phyloP scores from a whole-genome alignment of 106 monocot species.

The Narthecium ossifragum region DNA sequence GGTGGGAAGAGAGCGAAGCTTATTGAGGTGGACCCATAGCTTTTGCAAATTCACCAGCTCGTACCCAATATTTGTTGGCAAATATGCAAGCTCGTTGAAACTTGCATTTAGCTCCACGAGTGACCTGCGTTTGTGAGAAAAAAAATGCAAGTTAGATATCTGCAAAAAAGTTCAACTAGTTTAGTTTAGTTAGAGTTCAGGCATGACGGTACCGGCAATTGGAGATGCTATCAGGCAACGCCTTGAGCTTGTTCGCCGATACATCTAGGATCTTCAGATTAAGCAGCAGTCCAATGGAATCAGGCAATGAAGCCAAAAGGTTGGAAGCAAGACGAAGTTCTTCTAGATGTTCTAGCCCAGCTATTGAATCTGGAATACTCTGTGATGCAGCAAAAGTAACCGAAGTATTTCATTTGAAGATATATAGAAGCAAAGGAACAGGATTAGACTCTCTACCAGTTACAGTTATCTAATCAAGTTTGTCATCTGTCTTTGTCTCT shows the following conservation, averaged over 20 bases:
- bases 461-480: neutral
- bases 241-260: constrained; percentile 82
- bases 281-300: constrained; percentile 76
- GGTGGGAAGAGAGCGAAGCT: constrained; percentile 79
- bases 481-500: neutral
- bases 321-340: constrained; percentile 74
- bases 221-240: constrained; percentile 82
- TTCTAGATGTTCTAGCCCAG: constrained; percentile 61
- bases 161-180: neutral
- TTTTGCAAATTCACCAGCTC: constrained; percentile 64
- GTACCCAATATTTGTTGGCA: constrained; percentile 87
- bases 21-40: constrained; percentile 70
- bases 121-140: constrained; percentile 35
- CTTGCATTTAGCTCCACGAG: constrained; percentile 88
- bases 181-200: constrained; percentile 14
- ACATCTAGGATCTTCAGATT: constrained; percentile 82
- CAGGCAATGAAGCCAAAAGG: constrained; percentile 59
- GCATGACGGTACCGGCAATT: constrained; percentile 57
- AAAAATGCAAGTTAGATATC: neutral
- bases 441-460: neutral
- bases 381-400: constrained; percentile 14
- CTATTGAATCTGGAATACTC: constrained; percentile 83
- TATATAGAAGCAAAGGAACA: neutral
- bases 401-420: neutral
- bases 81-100: constrained; percentile 65